Evolutionary conservation across 176 grass and related monocot genomes (phyloP).

Genomic region (Ensete ventricosum): DNA sequence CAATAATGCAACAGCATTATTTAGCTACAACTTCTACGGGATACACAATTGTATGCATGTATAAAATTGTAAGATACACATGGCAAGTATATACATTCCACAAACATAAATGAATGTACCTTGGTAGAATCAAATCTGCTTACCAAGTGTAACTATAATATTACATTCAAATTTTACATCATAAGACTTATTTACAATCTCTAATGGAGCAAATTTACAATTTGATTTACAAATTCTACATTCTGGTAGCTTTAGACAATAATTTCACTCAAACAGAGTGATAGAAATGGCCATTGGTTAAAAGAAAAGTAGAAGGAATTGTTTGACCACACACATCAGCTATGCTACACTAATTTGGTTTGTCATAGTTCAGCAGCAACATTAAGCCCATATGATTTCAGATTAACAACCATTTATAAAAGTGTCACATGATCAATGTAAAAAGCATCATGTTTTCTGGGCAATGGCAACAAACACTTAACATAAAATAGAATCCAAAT

Average conservation of each 20-base stretch:
- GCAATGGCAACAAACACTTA: neutral
- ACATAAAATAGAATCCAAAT: neutral
- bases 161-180: neutral
- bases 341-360: neutral
- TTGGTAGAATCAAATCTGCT: neutral
- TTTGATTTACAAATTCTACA: neutral
- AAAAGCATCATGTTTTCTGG: neutral
- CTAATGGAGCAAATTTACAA: neutral
- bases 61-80: neutral
- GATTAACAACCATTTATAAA: neutral
- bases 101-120: neutral
- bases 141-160: neutral
- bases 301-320: neutral
- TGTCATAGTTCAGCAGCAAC: neutral
- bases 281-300: neutral
- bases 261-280: neutral
- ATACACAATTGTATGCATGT: neutral
- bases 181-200: neutral
- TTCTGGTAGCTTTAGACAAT: neutral
- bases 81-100: neutral
- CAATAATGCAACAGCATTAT: conserved; percentile 16
- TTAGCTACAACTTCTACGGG: neutral
- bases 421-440: neutral
- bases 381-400: neutral
- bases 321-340: neutral